Conservation (phyloP, 1,284 basidiomycete genomes). For the Tilletiaria anomala region DNA sequence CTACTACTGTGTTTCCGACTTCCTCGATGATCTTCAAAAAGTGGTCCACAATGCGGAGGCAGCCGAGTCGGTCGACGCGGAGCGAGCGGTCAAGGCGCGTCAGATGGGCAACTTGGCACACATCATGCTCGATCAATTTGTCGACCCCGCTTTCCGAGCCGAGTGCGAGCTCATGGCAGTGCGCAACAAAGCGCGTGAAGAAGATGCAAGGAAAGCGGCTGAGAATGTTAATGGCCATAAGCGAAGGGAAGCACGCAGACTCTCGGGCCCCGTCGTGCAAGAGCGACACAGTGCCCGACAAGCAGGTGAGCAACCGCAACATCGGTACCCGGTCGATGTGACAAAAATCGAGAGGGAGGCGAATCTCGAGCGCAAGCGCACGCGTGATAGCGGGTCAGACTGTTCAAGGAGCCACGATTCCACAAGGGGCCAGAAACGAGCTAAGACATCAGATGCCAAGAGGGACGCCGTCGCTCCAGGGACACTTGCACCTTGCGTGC, state of each 20-base stretch:
- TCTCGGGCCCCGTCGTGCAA: neutral
- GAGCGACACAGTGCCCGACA: neutral
- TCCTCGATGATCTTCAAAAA: slow-evolving; percentile 71
- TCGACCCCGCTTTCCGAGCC: slow-evolving; percentile 63
- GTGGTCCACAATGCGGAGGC: slow-evolving; percentile 72
- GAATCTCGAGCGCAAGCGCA: no score
- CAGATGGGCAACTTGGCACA: slow-evolving; percentile 77
- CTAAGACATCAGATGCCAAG: no score
- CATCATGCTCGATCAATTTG: slow-evolving; percentile 67
- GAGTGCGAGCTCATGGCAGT: slow-evolving; percentile 81
- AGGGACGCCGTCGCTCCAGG: no score
- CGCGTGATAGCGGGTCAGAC: no score
- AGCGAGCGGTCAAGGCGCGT: slow-evolving; percentile 60
- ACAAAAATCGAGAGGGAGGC: no score
- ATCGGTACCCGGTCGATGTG: no score
- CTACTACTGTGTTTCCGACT: slow-evolving; percentile 74
- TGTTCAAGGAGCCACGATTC: no score
- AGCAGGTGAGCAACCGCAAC: neutral
- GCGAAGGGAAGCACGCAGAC: neutral
- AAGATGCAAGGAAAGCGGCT: no score
- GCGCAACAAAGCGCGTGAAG: slow-evolving; percentile 54
- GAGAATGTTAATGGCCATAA: neutral
- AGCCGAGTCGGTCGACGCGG: slow-evolving; percentile 52
- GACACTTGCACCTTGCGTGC: no score
- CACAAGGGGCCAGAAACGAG: no score